Percentiles rank a stretch among this genome's conserved stretches.
These are phyloP conservation scores for Annulohypoxylon maeteangense DNA, from an alignment of 495 filamentous ascomycete species.

Conservation along the genomic window DNA sequence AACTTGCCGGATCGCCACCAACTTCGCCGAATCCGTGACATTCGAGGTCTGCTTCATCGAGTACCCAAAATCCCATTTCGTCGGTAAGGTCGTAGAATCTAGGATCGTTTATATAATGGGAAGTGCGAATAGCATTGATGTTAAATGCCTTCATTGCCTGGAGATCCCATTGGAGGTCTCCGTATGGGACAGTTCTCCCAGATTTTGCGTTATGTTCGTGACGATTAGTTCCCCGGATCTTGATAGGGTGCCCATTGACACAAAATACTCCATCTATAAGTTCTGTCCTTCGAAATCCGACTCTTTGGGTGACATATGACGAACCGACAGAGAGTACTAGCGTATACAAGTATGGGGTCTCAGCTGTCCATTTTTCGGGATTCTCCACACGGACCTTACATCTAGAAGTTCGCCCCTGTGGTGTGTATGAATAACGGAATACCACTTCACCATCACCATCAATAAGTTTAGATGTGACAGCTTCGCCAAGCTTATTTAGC, in stretches of 20 bases:
- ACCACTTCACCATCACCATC: conserved; percentile 47
- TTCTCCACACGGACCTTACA: conserved; percentile 53
- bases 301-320: conserved; percentile 59
- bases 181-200: conserved; percentile 69
- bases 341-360: conserved; percentile 71
- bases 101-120: conserved; percentile 70
- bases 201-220: conserved; percentile 72
- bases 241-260: conserved; percentile 70
- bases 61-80: conserved; percentile 75
- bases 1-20: conserved; percentile 59
- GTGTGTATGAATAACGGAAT: conserved; percentile 21
- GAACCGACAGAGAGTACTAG: conserved; percentile 53
- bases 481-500: conserved; percentile 45
- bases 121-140: conserved; percentile 74
- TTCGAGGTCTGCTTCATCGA: conserved; percentile 79
- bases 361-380: conserved; percentile 74
- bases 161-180: conserved; percentile 66
- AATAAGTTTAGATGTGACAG: conserved; percentile 49
- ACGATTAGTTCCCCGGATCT: conserved; percentile 72
- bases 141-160: conserved; percentile 74
- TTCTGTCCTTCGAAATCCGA: conserved; percentile 71
- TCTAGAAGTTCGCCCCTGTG: conserved; percentile 17
- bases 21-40: conserved; percentile 73
- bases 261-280: conserved; percentile 66
- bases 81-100: conserved; percentile 73